Evolutionary conservation across 441 rosid genomes (phyloP).

Genomic region (Rhodomyrtus psidioides): DNA sequence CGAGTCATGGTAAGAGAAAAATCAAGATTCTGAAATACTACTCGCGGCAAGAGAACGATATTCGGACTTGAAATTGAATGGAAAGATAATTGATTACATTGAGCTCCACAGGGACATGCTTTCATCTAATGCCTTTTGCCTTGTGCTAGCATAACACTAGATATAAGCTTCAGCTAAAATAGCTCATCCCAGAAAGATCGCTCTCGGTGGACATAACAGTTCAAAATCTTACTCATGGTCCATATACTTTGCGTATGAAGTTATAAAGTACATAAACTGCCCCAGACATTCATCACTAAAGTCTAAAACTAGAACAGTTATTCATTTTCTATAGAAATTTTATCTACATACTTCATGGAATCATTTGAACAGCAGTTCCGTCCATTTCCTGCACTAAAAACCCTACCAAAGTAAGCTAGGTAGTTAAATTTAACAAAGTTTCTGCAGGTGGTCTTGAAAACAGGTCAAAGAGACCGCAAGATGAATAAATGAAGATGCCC

Average conservation of each 20-base stretch:
- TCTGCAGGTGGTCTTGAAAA: neutral
- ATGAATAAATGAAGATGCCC: neutral
- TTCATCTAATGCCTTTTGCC: neutral
- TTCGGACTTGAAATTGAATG: neutral
- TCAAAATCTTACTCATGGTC: neutral
- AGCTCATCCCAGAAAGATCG: neutral
- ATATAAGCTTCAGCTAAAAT: neutral
- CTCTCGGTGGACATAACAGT: neutral
- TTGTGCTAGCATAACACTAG: neutral
- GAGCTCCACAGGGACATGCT: neutral
- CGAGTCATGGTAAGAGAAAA: neutral
- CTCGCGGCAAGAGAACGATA: neutral
- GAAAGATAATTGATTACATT: neutral
- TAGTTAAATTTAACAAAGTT: neutral
- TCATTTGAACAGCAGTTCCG: neutral
- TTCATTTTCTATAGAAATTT: neutral
- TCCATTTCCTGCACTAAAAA: neutral
- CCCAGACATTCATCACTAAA: neutral
- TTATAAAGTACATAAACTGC: neutral
- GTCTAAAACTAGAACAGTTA: neutral
- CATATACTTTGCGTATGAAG: neutral
- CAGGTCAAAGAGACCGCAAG: neutral
- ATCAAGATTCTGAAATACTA: neutral
- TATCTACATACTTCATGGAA: neutral
- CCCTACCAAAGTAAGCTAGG: neutral